Conservation (phyloP, 139 green algal genomes). For the Tetraselmis chui region DNA sequence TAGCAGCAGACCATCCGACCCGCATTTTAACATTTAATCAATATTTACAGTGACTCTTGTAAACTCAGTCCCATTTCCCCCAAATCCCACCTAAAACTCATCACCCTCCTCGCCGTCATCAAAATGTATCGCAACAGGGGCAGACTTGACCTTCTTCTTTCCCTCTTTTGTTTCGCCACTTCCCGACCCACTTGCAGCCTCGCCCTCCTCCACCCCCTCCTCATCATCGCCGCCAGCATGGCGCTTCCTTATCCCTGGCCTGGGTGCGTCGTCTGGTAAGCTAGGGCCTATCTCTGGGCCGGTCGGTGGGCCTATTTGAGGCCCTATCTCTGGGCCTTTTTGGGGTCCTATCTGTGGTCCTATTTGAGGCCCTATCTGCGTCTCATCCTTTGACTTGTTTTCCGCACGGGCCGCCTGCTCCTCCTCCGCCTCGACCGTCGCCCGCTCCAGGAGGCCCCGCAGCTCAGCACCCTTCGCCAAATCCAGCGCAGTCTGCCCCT, state of each 20-base stretch:
- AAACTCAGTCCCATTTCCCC: too few relatives aligned
- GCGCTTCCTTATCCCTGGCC: background rate
- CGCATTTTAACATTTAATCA: too few relatives aligned
- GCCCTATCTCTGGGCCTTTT: too few relatives aligned
- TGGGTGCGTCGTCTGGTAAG: too few relatives aligned
- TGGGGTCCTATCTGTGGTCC: background rate
- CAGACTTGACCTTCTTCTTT: background rate
- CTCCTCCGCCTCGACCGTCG: background rate
- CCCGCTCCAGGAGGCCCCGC: background rate
- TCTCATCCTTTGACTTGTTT: too few relatives aligned
- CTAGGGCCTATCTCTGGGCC: too few relatives aligned
- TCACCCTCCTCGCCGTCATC: conserved; percentile 7
- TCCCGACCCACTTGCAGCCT: too few relatives aligned
- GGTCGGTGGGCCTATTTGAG: background rate
- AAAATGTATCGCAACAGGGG: conserved; percentile 1
- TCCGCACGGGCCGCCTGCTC: background rate
- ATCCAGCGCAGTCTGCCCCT: conserved; percentile 6
- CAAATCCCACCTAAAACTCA: too few relatives aligned
- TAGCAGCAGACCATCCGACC: too few relatives aligned
- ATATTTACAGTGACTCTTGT: too few relatives aligned
- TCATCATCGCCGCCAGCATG: background rate
- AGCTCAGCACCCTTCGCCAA: conserved; percentile 1
- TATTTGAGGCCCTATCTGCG: background rate
- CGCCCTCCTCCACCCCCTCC: background rate
- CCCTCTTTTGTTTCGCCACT: background rate